These are phyloP conservation scores for Mimosa pudica DNA, from an alignment of 306 rosid species.

Conservation along the genomic window DNA sequence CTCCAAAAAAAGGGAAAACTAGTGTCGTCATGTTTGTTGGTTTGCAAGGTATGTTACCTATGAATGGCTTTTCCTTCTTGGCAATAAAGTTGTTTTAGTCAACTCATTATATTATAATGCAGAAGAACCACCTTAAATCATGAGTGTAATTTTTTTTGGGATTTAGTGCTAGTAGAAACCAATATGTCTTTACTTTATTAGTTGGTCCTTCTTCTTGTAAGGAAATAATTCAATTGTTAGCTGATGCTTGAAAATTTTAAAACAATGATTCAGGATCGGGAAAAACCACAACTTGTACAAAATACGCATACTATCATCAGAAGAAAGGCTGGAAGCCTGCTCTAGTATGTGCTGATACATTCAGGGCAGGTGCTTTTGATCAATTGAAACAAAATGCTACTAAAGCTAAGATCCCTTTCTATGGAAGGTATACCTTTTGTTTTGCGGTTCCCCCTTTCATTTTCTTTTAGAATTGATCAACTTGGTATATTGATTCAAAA, in stretches of 20 bases:
- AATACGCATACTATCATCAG: constrained; percentile 82
- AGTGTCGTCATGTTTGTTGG: constrained; percentile 76
- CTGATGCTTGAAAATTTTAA: neutral
- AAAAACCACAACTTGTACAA: constrained; percentile 77
- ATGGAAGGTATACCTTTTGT: constrained; percentile 66
- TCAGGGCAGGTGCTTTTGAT: constrained; percentile 98
- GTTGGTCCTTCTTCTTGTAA: neutral
- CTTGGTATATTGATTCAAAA: constrained; percentile 9
- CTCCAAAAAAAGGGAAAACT: constrained; percentile 79
- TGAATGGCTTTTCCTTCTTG: constrained; percentile 3
- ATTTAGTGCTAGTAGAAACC: neutral
- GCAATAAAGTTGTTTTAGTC: neutral
- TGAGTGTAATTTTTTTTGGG: no score
- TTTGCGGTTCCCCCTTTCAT: neutral
- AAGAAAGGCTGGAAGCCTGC: constrained; percentile 99
- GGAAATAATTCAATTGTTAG: neutral
- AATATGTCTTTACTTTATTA: neutral
- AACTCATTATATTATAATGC: no score
- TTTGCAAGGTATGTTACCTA: constrained; percentile 55
- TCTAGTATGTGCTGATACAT: constrained; percentile 94
- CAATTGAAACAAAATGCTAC: constrained; percentile 74
- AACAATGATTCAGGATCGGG: constrained; percentile 55
- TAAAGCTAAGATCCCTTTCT: constrained; percentile 91
- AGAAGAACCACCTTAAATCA: no score
- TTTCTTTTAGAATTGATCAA: constrained; percentile 6